These are phyloP conservation scores for Lycium ferocissimum DNA, from an alignment of 257 asterid species.

Conservation along the genomic window DNA sequence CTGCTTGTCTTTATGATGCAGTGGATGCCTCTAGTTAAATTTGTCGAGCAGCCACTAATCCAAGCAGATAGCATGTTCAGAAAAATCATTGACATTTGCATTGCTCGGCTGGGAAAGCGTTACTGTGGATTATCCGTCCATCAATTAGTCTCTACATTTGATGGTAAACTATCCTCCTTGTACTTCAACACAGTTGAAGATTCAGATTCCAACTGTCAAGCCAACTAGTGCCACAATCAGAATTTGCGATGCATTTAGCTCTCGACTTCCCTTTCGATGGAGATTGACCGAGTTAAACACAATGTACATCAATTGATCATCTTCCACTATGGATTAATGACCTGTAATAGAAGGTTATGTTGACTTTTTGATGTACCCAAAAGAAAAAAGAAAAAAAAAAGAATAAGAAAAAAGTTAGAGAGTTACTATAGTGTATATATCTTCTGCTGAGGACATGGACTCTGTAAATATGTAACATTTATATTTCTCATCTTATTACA, in stretches of 20 bases:
- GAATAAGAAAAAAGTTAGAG: neutral
- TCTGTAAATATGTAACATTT: neutral
- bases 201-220: conserved; percentile 50
- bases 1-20: conserved; percentile 35
- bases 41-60: conserved; percentile 67
- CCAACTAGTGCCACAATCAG: conserved; percentile 37
- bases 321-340: neutral
- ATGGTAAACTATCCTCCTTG: conserved; percentile 68
- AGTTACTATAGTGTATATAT: neutral
- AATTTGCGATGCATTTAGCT: neutral
- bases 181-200: conserved; percentile 71
- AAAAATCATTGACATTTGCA: conserved; percentile 70
- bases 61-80: conserved; percentile 83
- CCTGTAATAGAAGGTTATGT: neutral
- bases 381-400: too few species aligned
- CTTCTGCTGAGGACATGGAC: conserved; percentile 10
- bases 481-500: neutral
- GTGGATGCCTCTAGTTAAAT: conserved; percentile 90
- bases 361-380: neutral
- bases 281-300: neutral
- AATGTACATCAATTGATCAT: neutral
- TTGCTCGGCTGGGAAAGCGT: conserved; percentile 63
- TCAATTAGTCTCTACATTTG: conserved; percentile 74
- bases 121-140: conserved; percentile 83
- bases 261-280: neutral